Conservation (phyloP, 441 rosid species). For the Sinapis alba region DNA sequence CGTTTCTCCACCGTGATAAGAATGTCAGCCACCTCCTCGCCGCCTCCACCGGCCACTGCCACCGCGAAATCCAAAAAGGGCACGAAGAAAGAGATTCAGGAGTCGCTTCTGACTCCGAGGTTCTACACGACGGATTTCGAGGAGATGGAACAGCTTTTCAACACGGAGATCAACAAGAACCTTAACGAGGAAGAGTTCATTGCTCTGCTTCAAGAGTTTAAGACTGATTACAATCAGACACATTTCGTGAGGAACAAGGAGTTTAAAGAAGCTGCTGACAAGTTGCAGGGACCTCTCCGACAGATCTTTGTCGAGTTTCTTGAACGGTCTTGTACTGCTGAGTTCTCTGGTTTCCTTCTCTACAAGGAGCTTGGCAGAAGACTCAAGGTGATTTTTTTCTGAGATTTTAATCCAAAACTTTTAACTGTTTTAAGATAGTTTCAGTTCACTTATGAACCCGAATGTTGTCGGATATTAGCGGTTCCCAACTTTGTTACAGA, state of each 20-base stretch:
- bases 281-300: conserved; percentile 80
- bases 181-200: conserved; percentile 79
- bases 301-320: conserved; percentile 94
- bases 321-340: conserved; percentile 98
- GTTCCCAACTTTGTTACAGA: not conserved
- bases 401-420: not conserved
- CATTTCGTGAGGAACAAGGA: conserved; percentile 97
- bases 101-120: conserved; percentile 81
- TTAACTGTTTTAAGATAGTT: not conserved
- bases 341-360: conserved; percentile 97
- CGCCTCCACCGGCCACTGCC: conserved; percentile 32
- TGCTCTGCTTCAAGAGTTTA: conserved; percentile 92
- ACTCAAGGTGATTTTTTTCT: conserved; percentile 60
- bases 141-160: conserved; percentile 96
- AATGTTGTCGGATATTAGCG: not conserved
- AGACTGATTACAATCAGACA: conserved; percentile 96
- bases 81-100: conserved; percentile 67
- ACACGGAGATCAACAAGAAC: conserved; percentile 89
- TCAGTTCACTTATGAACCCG: not conserved
- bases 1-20: conserved; percentile 51
- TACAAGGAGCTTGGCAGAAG: conserved; percentile 99
- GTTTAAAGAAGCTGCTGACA: conserved; percentile 98
- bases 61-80: conserved; percentile 52
- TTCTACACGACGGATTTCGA: conserved; percentile 78
- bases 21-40: conserved; percentile 51